phyloP scores from a whole-genome alignment of 75 land plant genomes.

The Pinus taeda region DNA sequence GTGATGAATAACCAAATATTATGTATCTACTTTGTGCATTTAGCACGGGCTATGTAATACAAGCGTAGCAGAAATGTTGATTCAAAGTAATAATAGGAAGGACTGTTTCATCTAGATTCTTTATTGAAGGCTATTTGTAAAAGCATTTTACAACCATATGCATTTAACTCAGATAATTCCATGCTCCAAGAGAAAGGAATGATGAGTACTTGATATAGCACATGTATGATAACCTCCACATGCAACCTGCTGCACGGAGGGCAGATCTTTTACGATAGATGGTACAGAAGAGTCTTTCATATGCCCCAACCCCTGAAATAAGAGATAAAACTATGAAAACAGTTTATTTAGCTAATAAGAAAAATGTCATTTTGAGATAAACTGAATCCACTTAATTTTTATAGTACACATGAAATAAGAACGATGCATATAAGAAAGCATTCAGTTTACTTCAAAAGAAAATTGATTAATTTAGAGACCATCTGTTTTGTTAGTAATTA shows the following conservation, averaged over 20 bases:
- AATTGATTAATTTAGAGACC: background rate
- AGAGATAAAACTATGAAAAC: conserved; percentile 1
- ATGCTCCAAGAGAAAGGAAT: background rate
- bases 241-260: conserved; percentile 54
- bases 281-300: conserved; percentile 42
- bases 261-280: conserved; percentile 42
- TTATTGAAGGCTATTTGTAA: background rate
- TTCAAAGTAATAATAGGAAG: background rate
- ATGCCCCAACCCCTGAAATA: conserved; percentile 51
- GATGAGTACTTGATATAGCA: conserved; percentile 60
- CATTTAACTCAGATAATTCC: background rate
- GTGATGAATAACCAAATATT: no score
- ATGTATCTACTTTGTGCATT: no score
- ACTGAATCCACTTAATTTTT: background rate
- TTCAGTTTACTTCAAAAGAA: background rate
- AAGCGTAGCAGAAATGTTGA: no score
- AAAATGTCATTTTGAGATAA: background rate
- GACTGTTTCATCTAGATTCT: background rate
- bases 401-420: background rate
- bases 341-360: background rate
- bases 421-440: no score
- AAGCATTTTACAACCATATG: background rate
- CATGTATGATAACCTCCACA: conserved; percentile 98
- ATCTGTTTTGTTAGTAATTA: background rate
- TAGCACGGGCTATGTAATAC: no score